A percentile compares a stretch with the other conserved stretches of the same genome.
Conservation (phyloP, 1,284 basidiomycete species). For the Inonotus hispidus region DNA sequence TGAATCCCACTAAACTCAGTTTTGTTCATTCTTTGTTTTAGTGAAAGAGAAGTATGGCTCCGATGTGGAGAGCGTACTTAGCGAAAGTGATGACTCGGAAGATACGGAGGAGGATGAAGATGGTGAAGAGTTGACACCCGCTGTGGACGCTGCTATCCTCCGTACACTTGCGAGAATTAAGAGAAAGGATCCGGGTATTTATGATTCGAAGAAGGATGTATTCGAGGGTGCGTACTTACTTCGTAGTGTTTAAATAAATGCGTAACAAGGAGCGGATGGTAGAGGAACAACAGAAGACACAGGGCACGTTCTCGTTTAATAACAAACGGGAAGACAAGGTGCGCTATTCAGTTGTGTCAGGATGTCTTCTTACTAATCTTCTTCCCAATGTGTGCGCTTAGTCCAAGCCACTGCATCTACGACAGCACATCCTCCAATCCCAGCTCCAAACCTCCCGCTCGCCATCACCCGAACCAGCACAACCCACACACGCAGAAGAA, state of each 20-base stretch:
- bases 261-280: slow-evolving; percentile 2
- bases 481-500: slow-evolving; percentile 75
- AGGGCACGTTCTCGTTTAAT: slow-evolving; percentile 21
- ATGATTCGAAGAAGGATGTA: slow-evolving; percentile 64
- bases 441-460: slow-evolving; percentile 49
- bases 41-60: slow-evolving; percentile 87
- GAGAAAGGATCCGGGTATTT: slow-evolving; percentile 80
- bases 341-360: slow-evolving; percentile 12
- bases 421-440: slow-evolving; percentile 53
- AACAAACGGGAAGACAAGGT: slow-evolving; percentile 49
- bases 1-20: no score
- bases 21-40: slow-evolving; percentile 27
- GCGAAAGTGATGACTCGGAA: slow-evolving; percentile 55
- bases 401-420: slow-evolving; percentile 58
- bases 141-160: slow-evolving; percentile 92
- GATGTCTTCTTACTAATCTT: neutral
- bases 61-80: slow-evolving; percentile 49
- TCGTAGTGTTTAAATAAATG: neutral
- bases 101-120: slow-evolving; percentile 91
- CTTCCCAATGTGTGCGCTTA: slow-evolving; percentile 21
- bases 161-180: slow-evolving; percentile 86
- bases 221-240: slow-evolving; percentile 58
- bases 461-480: slow-evolving; percentile 42
- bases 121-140: slow-evolving; percentile 92
- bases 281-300: slow-evolving; percentile 64